A percentile compares a stretch with the other conserved stretches of the same genome.
These are phyloP conservation scores for Backusella mclennaniae DNA, from an alignment of 192 early-diverging fungal species.

Conservation along the genomic window DNA sequence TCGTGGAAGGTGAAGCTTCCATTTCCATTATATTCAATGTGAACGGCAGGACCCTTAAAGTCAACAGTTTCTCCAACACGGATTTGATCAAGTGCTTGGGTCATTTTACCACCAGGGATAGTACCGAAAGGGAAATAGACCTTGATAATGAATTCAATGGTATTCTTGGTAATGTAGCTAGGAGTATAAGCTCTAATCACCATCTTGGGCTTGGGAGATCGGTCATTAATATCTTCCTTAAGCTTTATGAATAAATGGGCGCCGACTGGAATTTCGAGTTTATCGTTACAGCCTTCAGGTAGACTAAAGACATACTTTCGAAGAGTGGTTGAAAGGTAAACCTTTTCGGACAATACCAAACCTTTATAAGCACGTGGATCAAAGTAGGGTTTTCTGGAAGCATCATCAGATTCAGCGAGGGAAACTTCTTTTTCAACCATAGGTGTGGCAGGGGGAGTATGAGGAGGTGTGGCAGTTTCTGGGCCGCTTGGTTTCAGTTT, in stretches of 20 bases:
- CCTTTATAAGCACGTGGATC: background rate
- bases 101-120: constrained; percentile 58
- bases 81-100: constrained; percentile 61
- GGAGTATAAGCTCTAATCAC: constrained; percentile 88
- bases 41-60: constrained; percentile 80
- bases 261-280: background rate
- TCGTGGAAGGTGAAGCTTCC: constrained; percentile 7
- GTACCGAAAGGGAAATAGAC: constrained; percentile 49
- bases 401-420: background rate
- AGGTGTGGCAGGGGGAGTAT: background rate
- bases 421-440: background rate
- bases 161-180: constrained; percentile 51
- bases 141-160: constrained; percentile 84
- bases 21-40: constrained; percentile 63
- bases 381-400: background rate
- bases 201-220: constrained; percentile 51
- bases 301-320: background rate
- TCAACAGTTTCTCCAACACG: constrained; percentile 71
- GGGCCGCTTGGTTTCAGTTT: constrained; percentile 41
- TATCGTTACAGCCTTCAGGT: background rate
- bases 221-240: constrained; percentile 34
- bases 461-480: background rate
- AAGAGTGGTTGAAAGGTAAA: background rate
- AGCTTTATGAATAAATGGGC: background rate
- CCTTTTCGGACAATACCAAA: background rate